Percentiles rank a stretch among this genome's conserved stretches.
Conservation (phyloP, 495 filamentous ascomycete genomes). For the Penicillium nucicola region DNA sequence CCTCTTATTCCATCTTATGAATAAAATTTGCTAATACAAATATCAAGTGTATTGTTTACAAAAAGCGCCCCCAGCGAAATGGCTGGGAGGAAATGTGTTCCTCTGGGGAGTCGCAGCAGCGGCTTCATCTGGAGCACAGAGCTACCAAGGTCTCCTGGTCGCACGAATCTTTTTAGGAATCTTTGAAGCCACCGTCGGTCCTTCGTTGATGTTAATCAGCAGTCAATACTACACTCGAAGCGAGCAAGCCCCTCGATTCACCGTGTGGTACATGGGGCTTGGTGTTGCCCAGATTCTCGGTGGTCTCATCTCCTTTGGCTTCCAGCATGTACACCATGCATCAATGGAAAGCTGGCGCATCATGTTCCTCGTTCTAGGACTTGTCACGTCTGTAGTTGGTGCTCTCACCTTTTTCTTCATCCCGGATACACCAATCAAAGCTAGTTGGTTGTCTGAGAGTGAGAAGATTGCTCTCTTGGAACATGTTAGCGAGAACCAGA, state of each 20-base stretch:
- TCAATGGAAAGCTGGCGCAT: conserved; percentile 55
- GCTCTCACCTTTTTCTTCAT: conserved; percentile 50
- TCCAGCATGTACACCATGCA: conserved; percentile 29
- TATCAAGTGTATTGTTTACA: conserved; percentile 34
- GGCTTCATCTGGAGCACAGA: conserved; percentile 15
- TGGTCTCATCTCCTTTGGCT: conserved; percentile 56
- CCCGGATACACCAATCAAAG: conserved; percentile 57
- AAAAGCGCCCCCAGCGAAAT: conserved; percentile 49
- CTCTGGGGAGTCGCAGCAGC: conserved; percentile 44
- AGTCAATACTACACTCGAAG: conserved; percentile 58
- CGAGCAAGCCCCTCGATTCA: conserved; percentile 61
- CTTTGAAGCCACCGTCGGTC: conserved; percentile 63
- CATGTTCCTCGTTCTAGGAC: conserved; percentile 63
- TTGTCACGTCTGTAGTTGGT: conserved; percentile 54
- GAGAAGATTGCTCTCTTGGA: conserved; percentile 48
- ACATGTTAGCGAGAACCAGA: conserved; percentile 54
- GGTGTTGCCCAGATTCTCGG: conserved; percentile 62
- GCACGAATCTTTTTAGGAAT: conserved; percentile 60
- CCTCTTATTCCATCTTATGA: too few relatives aligned
- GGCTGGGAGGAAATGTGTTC: conserved; percentile 47
- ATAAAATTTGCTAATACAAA: not conserved
- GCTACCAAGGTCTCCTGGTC: conserved; percentile 17
- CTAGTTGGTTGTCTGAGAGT: conserved; percentile 50
- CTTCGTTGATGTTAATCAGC: conserved; percentile 49
- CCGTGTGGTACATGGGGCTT: conserved; percentile 61